Conservation (phyloP, 2,329 filamentous ascomycete species). For the Exophiala sp. region DNA sequence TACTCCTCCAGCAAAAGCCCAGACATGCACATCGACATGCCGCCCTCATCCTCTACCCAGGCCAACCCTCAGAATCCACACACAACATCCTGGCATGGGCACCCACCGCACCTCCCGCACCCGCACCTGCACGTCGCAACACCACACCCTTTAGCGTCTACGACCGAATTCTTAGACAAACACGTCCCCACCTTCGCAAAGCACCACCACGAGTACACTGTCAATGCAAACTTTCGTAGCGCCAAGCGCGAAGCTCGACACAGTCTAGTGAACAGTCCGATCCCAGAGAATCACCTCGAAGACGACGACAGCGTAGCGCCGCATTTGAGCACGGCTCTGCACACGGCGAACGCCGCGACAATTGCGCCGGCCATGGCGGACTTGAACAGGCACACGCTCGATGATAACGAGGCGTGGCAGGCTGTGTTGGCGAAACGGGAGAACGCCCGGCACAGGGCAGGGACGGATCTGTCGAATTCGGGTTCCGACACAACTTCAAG, state of each 20-base stretch:
- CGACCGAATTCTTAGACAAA: conserved; percentile 17
- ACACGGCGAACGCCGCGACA: conserved; percentile 5
- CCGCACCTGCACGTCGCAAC: conserved; percentile 19
- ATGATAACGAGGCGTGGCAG: conserved; percentile 13
- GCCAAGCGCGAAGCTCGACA: conserved; percentile 18
- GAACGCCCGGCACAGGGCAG: conserved; percentile 12
- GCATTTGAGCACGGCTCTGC: conserved; percentile 5
- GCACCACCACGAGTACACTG: conserved; percentile 16
- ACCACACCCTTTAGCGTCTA: conserved; percentile 15
- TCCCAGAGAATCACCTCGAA: conserved; percentile 16
- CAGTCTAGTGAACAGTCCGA: conserved; percentile 11
- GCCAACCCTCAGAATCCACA: not conserved
- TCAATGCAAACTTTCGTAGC: conserved; percentile 7
- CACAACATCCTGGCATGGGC: not conserved
- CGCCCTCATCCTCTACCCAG: not conserved
- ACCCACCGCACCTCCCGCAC: not conserved
- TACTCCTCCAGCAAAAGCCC: not conserved
- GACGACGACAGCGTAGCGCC: not conserved
- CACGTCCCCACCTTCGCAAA: conserved; percentile 21
- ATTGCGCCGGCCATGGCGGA: conserved; percentile 3
- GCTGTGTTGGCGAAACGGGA: conserved; percentile 18
- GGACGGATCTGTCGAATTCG: not conserved
- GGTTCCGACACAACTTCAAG: not conserved
- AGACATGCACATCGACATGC: not conserved
- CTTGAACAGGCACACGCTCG: not conserved